A percentile compares a stretch with the other conserved stretches of the same genome.
Conservation (phyloP, 192 early-diverging fungal genomes). For the Mortierella hygrophila region DNA sequence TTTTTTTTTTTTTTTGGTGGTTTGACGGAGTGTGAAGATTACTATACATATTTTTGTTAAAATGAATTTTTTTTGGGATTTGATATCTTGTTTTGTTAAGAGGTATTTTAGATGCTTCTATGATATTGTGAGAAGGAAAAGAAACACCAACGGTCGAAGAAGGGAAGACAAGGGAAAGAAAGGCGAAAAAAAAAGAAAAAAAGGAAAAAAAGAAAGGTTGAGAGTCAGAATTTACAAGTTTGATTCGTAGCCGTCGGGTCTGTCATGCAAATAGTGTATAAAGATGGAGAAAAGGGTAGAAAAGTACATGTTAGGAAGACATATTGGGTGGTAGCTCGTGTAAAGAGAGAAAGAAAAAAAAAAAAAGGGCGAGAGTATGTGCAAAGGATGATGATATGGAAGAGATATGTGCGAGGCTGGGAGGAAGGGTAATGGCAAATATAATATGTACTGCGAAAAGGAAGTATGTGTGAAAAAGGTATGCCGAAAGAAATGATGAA, state of each 20-base stretch:
- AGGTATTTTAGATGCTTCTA: not conserved
- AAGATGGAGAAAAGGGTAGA: too few species aligned
- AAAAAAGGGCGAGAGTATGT: not conserved
- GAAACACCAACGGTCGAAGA: not conserved
- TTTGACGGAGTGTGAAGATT: not conserved
- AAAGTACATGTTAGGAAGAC: too few species aligned
- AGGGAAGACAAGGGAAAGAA: not conserved
- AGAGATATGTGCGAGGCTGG: not conserved
- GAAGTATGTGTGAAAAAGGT: too few species aligned
- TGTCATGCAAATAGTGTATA: too few species aligned
- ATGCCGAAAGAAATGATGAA: too few species aligned
- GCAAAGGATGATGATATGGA: not conserved
- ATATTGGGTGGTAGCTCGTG: too few species aligned
- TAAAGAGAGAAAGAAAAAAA: too few species aligned
- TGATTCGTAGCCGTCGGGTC: too few species aligned
- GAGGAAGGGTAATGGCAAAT: not conserved
- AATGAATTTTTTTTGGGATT: not conserved
- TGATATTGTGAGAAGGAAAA: not conserved
- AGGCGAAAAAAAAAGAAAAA: not conserved
- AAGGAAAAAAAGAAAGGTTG: not conserved
- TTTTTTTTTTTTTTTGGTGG: constrained; percentile 1
- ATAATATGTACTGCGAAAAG: not conserved
- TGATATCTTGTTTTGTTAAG: not conserved
- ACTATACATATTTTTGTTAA: too few species aligned
- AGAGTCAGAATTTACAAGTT: too few species aligned